A percentile compares a stretch with the other conserved stretches of the same genome.
Evolutionary conservation across 768 basidiomycete genomes (phyloP).

Genomic region (Pluteus cervinus): DNA sequence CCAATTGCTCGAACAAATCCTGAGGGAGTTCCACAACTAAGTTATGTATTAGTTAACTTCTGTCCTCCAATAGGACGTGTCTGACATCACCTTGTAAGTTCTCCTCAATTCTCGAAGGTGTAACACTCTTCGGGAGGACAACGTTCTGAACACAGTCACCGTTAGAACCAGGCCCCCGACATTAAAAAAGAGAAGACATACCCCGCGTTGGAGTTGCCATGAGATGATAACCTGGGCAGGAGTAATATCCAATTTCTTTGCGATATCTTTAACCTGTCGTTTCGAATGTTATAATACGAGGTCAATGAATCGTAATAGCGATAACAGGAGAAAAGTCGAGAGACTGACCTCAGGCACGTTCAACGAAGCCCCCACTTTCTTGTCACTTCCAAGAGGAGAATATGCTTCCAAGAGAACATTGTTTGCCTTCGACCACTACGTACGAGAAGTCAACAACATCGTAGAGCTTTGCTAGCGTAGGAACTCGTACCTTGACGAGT

Average conservation of each 20-base stretch:
- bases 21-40: slow-evolving; percentile 32
- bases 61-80: background rate
- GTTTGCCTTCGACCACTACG: slow-evolving; percentile 63
- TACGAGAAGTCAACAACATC: background rate
- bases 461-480: slow-evolving; percentile 1
- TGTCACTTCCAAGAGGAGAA: slow-evolving; percentile 65
- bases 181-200: slow-evolving; percentile 25
- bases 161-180: background rate
- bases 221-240: slow-evolving; percentile 72
- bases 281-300: background rate
- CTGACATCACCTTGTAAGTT: slow-evolving; percentile 56
- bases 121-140: slow-evolving; percentile 75
- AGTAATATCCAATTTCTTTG: slow-evolving; percentile 57
- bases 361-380: slow-evolving; percentile 52
- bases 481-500: slow-evolving; percentile 46
- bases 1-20: slow-evolving; percentile 36
- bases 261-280: slow-evolving; percentile 52
- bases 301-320: background rate
- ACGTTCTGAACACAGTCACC: slow-evolving; percentile 39
- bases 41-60: slow-evolving; percentile 23
- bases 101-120: slow-evolving; percentile 58
- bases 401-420: slow-evolving; percentile 66
- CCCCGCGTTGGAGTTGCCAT: slow-evolving; percentile 75
- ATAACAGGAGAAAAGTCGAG: background rate
- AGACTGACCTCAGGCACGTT: slow-evolving; percentile 44